Base-by-base conservation (phyloP, 2,329 filamentous ascomycete species). In the Botryosphaeria dothidea region DNA sequence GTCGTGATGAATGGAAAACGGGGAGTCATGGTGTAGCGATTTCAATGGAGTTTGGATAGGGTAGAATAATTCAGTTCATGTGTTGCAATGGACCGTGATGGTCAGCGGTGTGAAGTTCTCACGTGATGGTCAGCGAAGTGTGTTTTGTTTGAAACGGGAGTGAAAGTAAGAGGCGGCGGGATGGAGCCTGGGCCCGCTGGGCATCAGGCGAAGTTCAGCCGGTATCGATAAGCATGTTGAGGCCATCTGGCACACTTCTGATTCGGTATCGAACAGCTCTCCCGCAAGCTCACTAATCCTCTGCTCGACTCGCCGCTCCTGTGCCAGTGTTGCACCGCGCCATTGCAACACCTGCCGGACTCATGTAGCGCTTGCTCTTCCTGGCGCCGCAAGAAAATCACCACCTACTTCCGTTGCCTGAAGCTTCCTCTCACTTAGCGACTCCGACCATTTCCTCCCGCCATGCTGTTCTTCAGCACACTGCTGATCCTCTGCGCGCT, bases 401-500 rank as follows among this genome's bases (percentile, higher is more conserved):
- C 38, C 38, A 15, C 15, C 38, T 4, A 15, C 38, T n/a, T n/a
- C 17, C 38, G 11, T 17, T 19, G 8, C 5, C 15, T 13, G 4
- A n/a, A 21, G n/a, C 13, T 17, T 41, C 34, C 34, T 31, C 17
- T 21, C 52, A 36, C 36, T 29, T 13, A 21, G 29, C n/a, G 19
- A 8, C 31, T 38, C 11, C 25, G 8, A 23, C 36, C 29, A 52
- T 41, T 7, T 43, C n/a, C 19, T 31, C 6, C 41, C 31, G 54
- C n/a, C 45, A 65, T 65, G 63, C 63, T 65, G 27, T 65, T 60
- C 36, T 65, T 65, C 63, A 65, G 45, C 45, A 36, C 56, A 2
- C 45, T 65, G 13, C 70, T 83, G 62, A 70, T 81, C 25, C 69
- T 83, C 63, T 73, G 80, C 49, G 78, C 75, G 67, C 69, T 84